Conservation (phyloP, 2,329 filamentous ascomycete species). For the Sporothrix euskadiensis region DNA sequence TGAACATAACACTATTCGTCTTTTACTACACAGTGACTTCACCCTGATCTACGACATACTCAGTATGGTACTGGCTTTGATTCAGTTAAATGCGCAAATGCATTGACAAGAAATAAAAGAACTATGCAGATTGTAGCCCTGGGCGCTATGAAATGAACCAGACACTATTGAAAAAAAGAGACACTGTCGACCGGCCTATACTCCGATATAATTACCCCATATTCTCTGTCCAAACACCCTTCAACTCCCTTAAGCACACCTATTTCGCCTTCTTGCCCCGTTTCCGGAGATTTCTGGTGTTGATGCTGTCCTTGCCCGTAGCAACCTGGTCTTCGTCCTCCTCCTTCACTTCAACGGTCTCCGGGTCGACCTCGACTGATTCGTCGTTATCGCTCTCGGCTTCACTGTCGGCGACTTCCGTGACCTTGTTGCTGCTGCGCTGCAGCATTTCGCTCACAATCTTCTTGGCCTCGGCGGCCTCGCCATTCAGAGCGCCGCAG, state of each 20-base stretch:
- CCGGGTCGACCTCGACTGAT: neutral
- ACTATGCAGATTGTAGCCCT: neutral
- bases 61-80: neutral
- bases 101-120: neutral
- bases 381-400: conserved; percentile 8
- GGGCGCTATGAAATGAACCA: conserved; percentile 21
- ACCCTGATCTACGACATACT: neutral
- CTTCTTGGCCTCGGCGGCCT: conserved; percentile 72
- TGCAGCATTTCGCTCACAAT: conserved; percentile 66
- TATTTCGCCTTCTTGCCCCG: conserved; percentile 23
- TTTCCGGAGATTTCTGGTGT: conserved; percentile 15
- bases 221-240: neutral
- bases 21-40: neutral
- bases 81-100: neutral
- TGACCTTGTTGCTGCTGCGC: conserved; percentile 18
- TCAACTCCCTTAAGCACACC: neutral
- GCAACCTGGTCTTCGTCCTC: neutral
- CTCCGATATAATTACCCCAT: neutral
- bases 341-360: neutral
- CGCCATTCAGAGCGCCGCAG: conserved; percentile 81
- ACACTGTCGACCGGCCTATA: neutral
- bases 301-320: neutral
- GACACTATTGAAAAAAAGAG: neutral
- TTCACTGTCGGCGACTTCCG: conserved; percentile 4
- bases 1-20: neutral